Evolutionary conservation across 768 basidiomycete species (phyloP).

Genomic region (Hydnum rufescens): DNA sequence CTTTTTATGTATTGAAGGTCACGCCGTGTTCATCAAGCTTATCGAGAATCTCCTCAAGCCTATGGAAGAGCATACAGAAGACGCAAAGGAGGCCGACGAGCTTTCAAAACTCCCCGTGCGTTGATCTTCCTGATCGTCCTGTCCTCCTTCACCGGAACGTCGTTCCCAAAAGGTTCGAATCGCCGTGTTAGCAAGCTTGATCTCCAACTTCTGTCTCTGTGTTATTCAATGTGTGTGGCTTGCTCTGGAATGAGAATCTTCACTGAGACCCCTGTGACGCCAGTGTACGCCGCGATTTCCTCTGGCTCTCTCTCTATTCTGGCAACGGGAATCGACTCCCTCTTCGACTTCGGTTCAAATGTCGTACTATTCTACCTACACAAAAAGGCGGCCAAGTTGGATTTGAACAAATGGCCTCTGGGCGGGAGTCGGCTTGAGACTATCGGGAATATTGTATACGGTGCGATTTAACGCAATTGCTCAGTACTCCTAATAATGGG

Average conservation of each 20-base stretch:
- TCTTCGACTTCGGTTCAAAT: slow-evolving; percentile 71
- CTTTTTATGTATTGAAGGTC: slow-evolving; percentile 2
- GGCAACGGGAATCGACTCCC: slow-evolving; percentile 76
- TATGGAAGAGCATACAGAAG: slow-evolving; percentile 73
- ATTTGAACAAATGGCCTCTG: slow-evolving; percentile 78
- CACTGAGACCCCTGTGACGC: not conserved
- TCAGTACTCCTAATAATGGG: too few species aligned
- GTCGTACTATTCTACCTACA: slow-evolving; percentile 66
- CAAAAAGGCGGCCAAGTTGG: slow-evolving; percentile 45
- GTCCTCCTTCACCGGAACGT: not conserved
- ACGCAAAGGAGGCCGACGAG: slow-evolving; percentile 53
- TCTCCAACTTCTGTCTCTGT: slow-evolving; percentile 53
- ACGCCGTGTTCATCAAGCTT: slow-evolving; percentile 33
- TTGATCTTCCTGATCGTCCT: not conserved
- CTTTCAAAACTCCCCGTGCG: slow-evolving; percentile 42
- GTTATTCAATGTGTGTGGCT: slow-evolving; percentile 39
- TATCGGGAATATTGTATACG: slow-evolving; percentile 76
- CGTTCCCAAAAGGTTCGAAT: slow-evolving; percentile 46
- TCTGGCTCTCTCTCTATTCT: slow-evolving; percentile 69
- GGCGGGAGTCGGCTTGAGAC: slow-evolving; percentile 81
- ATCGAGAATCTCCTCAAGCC: slow-evolving; percentile 77
- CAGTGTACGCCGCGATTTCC: slow-evolving; percentile 84
- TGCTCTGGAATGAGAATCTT: not conserved
- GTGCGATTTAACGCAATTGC: too few species aligned
- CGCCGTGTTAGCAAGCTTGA: slow-evolving; percentile 69